These are phyloP conservation scores for Schizothecium vesticola DNA, from an alignment of 495 filamentous ascomycete species.

Conservation along the genomic window DNA sequence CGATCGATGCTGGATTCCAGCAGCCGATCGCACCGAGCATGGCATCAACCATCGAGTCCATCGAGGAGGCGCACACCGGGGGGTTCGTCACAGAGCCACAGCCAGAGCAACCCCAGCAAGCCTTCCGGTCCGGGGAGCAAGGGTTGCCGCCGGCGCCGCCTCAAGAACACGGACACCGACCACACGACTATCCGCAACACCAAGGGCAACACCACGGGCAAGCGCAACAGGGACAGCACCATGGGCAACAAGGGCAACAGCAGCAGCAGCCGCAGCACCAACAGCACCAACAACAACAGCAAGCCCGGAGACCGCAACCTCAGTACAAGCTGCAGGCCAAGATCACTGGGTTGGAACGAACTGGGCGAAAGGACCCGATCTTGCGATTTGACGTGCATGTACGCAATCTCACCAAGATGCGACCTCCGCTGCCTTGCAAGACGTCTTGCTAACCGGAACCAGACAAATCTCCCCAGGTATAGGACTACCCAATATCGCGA, in stretches of 20 bases:
- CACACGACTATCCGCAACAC: conserved; percentile 13
- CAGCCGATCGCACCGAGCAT: conserved; percentile 39
- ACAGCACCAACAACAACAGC: conserved; percentile 41
- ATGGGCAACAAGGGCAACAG: conserved; percentile 36
- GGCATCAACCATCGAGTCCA: conserved; percentile 18
- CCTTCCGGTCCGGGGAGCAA: conserved; percentile 10
- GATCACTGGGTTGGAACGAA: conserved; percentile 86
- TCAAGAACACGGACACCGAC: conserved; percentile 9
- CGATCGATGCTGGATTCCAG: conserved; percentile 27
- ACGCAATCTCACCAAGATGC: conserved; percentile 12
- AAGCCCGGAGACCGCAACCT: conserved; percentile 48
- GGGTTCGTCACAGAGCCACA: conserved; percentile 1
- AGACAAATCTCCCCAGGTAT: conserved; percentile 98
- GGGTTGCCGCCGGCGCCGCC: conserved; percentile 18
- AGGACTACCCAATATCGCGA: conserved; percentile 97
- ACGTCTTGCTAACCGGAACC: conserved; percentile 5
- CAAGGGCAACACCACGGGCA: conserved; percentile 29
- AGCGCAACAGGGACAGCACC: conserved; percentile 25
- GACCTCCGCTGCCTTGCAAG: neutral
- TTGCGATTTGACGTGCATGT: conserved; percentile 96
- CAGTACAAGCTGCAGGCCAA: conserved; percentile 87
- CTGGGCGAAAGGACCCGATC: conserved; percentile 91
- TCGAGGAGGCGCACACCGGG: conserved; percentile 13
- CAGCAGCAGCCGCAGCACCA: conserved; percentile 22
- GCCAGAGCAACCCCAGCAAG: conserved; percentile 10